Conservation (phyloP, 2,329 filamentous ascomycete genomes). For the Fusarium sp. region DNA sequence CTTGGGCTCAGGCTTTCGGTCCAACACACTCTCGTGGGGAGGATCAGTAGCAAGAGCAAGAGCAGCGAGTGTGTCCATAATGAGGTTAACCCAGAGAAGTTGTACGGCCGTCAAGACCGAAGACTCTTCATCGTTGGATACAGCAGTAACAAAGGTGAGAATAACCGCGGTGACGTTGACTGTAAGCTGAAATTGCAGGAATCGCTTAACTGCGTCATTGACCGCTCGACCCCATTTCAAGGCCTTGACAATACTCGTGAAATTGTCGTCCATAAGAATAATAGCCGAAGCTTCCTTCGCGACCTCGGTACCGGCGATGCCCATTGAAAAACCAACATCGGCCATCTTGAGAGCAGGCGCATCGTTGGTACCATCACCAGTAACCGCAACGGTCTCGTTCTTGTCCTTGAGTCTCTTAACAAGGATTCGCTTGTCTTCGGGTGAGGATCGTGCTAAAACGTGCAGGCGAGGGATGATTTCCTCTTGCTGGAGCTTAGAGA, state of each 20-base stretch:
- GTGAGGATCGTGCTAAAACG: constrained; percentile 79
- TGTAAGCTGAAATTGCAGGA: constrained; percentile 81
- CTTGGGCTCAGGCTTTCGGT: constrained; percentile 76
- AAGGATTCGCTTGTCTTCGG: constrained; percentile 80
- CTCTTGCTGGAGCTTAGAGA: constrained; percentile 73
- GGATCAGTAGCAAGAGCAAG: constrained; percentile 90
- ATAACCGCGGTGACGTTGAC: constrained; percentile 93
- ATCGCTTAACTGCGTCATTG: constrained; percentile 82
- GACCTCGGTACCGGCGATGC: constrained; percentile 84
- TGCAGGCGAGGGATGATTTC: constrained; percentile 76
- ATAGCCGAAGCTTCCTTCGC: constrained; percentile 88
- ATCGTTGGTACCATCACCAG: constrained; percentile 86
- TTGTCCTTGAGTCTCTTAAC: constrained; percentile 77
- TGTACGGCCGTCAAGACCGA: constrained; percentile 91
- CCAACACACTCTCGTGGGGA: constrained; percentile 82
- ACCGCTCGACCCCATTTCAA: constrained; percentile 83
- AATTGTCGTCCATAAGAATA: constrained; percentile 90
- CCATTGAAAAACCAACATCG: constrained; percentile 88
- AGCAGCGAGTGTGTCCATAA: constrained; percentile 96
- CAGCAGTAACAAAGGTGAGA: constrained; percentile 88
- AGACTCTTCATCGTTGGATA: constrained; percentile 73
- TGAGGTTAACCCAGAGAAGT: constrained; percentile 94
- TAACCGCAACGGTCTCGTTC: constrained; percentile 83
- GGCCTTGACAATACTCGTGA: constrained; percentile 86
- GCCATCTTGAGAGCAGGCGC: constrained; percentile 83